Conservation (phyloP, 78 protist species). For the slime mould (Dictyostelium discoideum) region dicty_2.7 NC_007088.5:7454001-7454500, state of each 20-base stretch:
- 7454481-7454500: too few species aligned
- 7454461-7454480: background rate
- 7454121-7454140: constrained; percentile 8
- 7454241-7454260: constrained; percentile 40
- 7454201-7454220: constrained; percentile 36
- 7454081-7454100: constrained; percentile 9
- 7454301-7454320: background rate
- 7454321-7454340: background rate
- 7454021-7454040: background rate
- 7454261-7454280: constrained; percentile 69
- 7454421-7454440: too few species aligned
- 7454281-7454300: background rate
- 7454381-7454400: background rate
- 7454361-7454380: too few species aligned
- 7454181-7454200: constrained; percentile 20
- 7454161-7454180: background rate
- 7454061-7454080: background rate
- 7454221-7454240: constrained; percentile 31
- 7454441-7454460: background rate
- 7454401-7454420: too few species aligned
- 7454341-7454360: background rate
- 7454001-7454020: background rate
- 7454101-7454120: background rate
- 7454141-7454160: constrained; percentile 21
- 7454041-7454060: background rate